These are phyloP conservation scores for Acer negundo DNA, from an alignment of 345 rosid species.

Conservation along the genomic window DNA sequence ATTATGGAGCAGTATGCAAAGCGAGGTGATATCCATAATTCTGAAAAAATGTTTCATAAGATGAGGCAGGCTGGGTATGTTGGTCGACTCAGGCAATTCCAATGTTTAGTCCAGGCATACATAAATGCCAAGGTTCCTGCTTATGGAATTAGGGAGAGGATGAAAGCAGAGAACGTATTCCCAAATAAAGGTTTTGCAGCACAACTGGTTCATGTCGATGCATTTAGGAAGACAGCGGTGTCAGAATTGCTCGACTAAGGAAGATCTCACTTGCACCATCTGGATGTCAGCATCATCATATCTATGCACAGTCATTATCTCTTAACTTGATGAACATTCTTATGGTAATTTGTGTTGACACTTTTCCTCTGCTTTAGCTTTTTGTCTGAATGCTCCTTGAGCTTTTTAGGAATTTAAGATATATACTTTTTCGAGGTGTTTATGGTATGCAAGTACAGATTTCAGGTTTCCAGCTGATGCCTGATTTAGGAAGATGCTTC, in stretches of 20 bases:
- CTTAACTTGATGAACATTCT: neutral
- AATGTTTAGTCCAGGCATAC: conserved; percentile 62
- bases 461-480: too few species aligned
- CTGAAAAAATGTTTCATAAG: conserved; percentile 74
- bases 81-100: conserved; percentile 63
- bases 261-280: neutral
- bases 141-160: conserved; percentile 85
- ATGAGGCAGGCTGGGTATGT: conserved; percentile 81
- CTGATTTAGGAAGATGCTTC: too few species aligned
- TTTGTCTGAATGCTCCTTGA: neutral
- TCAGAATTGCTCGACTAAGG: conserved; percentile 73
- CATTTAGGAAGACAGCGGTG: conserved; percentile 73
- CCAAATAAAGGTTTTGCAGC: conserved; percentile 62
- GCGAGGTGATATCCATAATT: conserved; percentile 80
- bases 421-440: neutral
- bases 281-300: neutral
- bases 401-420: neutral
- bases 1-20: conserved; percentile 77
- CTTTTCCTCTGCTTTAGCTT: neutral
- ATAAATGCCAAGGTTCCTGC: conserved; percentile 67
- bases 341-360: neutral
- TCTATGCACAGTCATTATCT: neutral
- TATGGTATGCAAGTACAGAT: too few species aligned
- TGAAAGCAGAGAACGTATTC: conserved; percentile 83
- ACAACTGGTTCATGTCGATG: conserved; percentile 58